Evolutionary conservation across 129 eudicot species (phyloP), one percentile per base, ranked within the genome.

Genomic region (Lactuca saligna): DNA sequence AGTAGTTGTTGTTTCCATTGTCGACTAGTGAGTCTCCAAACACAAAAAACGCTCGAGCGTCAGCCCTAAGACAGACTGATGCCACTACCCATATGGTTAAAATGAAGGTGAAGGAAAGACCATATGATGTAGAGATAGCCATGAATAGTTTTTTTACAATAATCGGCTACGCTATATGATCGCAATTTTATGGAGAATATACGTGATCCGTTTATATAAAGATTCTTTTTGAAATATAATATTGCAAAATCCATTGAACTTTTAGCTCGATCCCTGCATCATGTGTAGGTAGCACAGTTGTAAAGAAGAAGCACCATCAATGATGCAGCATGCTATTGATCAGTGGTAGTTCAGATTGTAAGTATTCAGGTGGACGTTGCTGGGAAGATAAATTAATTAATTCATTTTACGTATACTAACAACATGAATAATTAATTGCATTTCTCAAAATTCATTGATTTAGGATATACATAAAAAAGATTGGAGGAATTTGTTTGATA

Each of bases 11-110:
- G 75, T 79, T 79, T 29, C 82, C 82, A 38, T 53, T 79, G 55
- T 79, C 82, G 17, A 79, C 82, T n/a, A 79, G 69, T 39, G 82
- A 79, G 82, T 79, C 82, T 33, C 82, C 82, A 60, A 72, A 79
- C 53, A 79, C 82, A 33, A 79, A 79, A 69, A 79, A 79, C 1
- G 82, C 75, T 5, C 82, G 78, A 60, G 79, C 78, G 17, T 74
- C 7, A 16, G 44, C 79, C 8, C 58, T 54, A 42, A 54, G 78
- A 61, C 39, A 42, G 60, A 20, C 11, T 17, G 61, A 66, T 44
- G 25, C 75, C 15, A 66, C 44, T 29, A 61, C 51, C 39, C 32
- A 66, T 49, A 66, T 29, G 11, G 58, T 20, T 32, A 61, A 14
- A 31, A 44, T 17, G 29, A 72, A 3, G 71, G 64, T 51, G 50